Conservation (phyloP, 2,329 filamentous ascomycete species). For the Aspergillus ustus region DNA sequence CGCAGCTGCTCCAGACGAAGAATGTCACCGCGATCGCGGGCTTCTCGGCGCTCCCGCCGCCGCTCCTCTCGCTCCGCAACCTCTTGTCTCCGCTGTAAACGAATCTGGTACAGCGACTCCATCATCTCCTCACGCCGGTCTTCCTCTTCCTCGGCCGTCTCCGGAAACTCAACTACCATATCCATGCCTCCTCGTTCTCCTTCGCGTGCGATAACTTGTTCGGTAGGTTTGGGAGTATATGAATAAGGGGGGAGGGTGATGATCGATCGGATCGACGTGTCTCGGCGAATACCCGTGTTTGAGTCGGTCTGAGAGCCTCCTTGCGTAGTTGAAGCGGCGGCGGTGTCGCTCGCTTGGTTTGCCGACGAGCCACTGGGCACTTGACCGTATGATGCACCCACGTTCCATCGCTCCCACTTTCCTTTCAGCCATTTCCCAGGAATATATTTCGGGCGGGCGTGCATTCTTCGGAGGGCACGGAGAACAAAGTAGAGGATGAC, state of each 20-base stretch:
- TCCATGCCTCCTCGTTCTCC: constrained; percentile 93
- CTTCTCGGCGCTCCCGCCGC: constrained; percentile 71
- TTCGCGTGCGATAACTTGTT: constrained; percentile 83
- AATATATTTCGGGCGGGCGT: constrained; percentile 56
- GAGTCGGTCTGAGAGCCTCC: constrained; percentile 36
- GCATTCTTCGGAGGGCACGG: constrained; percentile 48
- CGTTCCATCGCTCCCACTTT: constrained; percentile 57
- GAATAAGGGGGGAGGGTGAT: constrained; percentile 92
- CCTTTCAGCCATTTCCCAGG: constrained; percentile 57
- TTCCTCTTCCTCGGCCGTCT: constrained; percentile 79
- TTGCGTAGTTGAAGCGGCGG: constrained; percentile 33
- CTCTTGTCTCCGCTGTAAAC: constrained; percentile 75
- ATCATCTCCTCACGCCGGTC: constrained; percentile 82
- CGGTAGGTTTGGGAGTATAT: constrained; percentile 70
- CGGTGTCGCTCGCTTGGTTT: constrained; percentile 27
- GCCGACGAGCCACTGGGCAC: constrained; percentile 33
- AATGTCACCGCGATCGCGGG: constrained; percentile 72
- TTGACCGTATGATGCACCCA: constrained; percentile 47
- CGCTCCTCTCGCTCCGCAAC: constrained; percentile 77
- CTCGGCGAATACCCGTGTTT: constrained; percentile 67
- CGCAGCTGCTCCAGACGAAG: constrained; percentile 69
- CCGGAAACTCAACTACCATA: constrained; percentile 82
- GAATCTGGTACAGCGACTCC: constrained; percentile 89
- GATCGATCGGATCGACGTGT: constrained; percentile 87
- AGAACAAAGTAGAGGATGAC: constrained; percentile 41